These are phyloP conservation scores for Tetrahymena borealis DNA, from an alignment of 73 alveolate species.

Conservation along the genomic window DNA sequence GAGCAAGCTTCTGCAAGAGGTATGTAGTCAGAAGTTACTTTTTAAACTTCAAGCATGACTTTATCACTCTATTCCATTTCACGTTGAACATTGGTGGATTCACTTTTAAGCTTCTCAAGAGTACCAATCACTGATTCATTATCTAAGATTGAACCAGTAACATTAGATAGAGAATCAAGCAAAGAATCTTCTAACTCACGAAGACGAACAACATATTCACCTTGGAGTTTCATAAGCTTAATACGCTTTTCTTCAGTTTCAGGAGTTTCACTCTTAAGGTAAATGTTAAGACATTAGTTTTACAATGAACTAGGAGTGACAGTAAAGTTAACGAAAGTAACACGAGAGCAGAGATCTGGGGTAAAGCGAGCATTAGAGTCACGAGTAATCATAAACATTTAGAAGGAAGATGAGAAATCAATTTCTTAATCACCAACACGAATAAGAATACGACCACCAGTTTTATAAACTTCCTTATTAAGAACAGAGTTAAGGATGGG, in stretches of 20 bases:
- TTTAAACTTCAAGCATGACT: slow-evolving; percentile 87
- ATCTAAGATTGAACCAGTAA: slow-evolving; percentile 96
- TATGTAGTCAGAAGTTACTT: slow-evolving; percentile 75
- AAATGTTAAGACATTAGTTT: slow-evolving; percentile 92
- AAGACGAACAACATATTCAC: slow-evolving; percentile 64
- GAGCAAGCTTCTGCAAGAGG: slow-evolving; percentile 89
- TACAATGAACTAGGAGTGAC: slow-evolving; percentile 95
- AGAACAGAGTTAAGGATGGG: slow-evolving; percentile 97
- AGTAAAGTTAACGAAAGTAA: slow-evolving; percentile 98
- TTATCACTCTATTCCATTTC: slow-evolving; percentile 90
- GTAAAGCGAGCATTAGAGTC: slow-evolving; percentile 91
- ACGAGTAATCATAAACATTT: slow-evolving; percentile 95
- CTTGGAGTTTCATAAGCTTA: slow-evolving; percentile 30
- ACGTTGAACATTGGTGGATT: slow-evolving; percentile 75
- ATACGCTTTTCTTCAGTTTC: slow-evolving; percentile 70
- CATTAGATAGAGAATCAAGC: slow-evolving; percentile 88
- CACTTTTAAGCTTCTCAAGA: slow-evolving; percentile 94
- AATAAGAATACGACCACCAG: slow-evolving; percentile 96
- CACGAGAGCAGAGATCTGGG: slow-evolving; percentile 99
- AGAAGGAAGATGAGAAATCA: slow-evolving; percentile 95
- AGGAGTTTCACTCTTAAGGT: slow-evolving; percentile 96
- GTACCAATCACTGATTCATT: slow-evolving; percentile 91
- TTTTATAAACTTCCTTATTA: slow-evolving; percentile 96
- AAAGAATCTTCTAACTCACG: slow-evolving; percentile 93
- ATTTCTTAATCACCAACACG: slow-evolving; percentile 98